phyloP scores from a whole-genome alignment of 306 rosid genomes.

The Vicia sativa region DNA sequence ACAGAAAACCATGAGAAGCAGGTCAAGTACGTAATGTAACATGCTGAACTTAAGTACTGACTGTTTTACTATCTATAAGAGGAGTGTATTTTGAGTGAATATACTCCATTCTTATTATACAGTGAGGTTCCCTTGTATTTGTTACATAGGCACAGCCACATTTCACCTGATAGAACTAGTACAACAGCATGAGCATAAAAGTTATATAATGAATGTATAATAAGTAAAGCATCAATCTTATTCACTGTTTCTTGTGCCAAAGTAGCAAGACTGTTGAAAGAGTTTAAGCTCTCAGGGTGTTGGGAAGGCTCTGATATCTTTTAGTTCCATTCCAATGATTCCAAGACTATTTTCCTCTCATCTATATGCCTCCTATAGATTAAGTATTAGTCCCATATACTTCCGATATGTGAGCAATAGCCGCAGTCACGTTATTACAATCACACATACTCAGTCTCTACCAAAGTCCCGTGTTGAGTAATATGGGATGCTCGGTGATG shows the following conservation, averaged over 20 bases:
- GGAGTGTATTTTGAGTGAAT: constrained; percentile 21
- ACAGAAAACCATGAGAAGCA: constrained; percentile 72
- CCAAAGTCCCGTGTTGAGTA: background rate
- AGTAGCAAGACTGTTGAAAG: background rate
- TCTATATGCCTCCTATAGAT: background rate
- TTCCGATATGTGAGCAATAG: no score
- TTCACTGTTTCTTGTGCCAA: background rate
- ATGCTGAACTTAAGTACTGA: constrained; percentile 32
- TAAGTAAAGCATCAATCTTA: background rate
- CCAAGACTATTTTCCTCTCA: background rate
- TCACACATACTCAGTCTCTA: background rate
- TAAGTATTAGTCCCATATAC: background rate
- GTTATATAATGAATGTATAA: background rate
- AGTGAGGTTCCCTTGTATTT: constrained; percentile 4
- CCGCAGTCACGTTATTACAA: background rate
- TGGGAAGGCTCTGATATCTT: constrained; percentile 2
- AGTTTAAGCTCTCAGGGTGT: constrained; percentile 1
- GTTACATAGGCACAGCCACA: background rate
- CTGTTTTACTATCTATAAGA: constrained; percentile 7
- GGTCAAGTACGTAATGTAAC: constrained; percentile 65
- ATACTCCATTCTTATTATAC: background rate
- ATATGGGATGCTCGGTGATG: background rate
- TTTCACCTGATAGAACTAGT: background rate
- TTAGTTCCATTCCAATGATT: background rate
- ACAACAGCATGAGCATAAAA: background rate